A percentile compares a stretch with the other conserved stretches of the same genome.
Evolutionary conservation across 805 yeast species (phyloP).

Genomic region (Hanseniaspora pseudoguilliermondii): DNA sequence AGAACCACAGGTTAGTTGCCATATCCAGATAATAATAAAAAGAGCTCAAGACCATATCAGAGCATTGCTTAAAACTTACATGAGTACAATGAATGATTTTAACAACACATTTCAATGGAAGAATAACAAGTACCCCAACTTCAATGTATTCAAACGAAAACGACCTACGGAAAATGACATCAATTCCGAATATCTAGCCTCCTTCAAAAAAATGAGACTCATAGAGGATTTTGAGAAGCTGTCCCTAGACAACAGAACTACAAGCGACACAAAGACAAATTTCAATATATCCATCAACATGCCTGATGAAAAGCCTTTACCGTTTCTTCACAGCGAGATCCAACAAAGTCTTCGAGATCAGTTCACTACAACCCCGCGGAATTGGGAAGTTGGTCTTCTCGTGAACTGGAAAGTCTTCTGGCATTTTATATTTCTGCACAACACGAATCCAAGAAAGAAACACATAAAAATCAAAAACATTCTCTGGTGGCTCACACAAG

Average conservation of each 20-base stretch:
- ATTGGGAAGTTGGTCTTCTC: neutral
- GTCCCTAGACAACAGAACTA: constrained; percentile 14
- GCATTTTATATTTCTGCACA: neutral
- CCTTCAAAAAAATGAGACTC: constrained; percentile 26
- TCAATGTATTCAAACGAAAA: neutral
- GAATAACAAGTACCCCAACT: neutral
- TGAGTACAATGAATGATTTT: neutral
- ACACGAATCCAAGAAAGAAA: neutral
- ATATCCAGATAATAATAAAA: no score
- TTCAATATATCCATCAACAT: constrained; percentile 7
- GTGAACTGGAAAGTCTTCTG: constrained; percentile 2
- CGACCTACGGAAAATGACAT: neutral
- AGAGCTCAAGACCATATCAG: no score
- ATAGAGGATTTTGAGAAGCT: constrained; percentile 26
- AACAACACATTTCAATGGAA: neutral
- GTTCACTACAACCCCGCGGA: neutral
- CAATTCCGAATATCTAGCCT: constrained; percentile 18
- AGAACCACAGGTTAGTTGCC: no score
- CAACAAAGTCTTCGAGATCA: neutral
- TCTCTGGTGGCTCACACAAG: neutral
- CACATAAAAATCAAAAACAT: neutral
- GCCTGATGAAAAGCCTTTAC: neutral
- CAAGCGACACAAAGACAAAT: neutral
- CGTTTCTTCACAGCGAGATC: neutral
- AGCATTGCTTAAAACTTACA: no score